These are phyloP conservation scores for Pterocarpus santalinus DNA, from an alignment of 306 rosid genomes.

Conservation along the genomic window DNA sequence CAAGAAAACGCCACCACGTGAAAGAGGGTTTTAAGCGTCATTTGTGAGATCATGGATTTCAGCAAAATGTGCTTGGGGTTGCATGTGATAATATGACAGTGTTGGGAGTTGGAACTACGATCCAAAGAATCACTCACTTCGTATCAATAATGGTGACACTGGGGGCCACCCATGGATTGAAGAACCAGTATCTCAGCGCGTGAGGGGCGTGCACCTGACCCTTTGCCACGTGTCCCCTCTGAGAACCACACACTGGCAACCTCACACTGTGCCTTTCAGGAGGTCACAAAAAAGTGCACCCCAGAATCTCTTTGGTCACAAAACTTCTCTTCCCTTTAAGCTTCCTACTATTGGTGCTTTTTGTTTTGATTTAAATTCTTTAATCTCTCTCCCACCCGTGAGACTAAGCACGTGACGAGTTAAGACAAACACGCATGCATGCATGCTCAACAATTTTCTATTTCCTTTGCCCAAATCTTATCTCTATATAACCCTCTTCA, in stretches of 20 bases:
- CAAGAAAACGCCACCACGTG: slow-evolving; percentile 60
- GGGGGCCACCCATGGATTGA: background rate
- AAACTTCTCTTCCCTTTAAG: background rate
- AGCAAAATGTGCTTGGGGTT: background rate
- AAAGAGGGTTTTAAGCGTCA: slow-evolving; percentile 37
- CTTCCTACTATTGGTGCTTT: background rate
- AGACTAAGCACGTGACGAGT: slow-evolving; percentile 62
- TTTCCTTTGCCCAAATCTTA: slow-evolving; percentile 24
- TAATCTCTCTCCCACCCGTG: slow-evolving; percentile 47
- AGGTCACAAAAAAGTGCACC: slow-evolving; percentile 28
- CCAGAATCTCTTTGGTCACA: slow-evolving; percentile 19
- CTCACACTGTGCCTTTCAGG: background rate
- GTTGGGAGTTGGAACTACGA: slow-evolving; percentile 39
- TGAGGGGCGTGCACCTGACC: background rate
- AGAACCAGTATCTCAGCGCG: slow-evolving; percentile 26
- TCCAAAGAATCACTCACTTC: background rate
- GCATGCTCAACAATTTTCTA: slow-evolving; percentile 18
- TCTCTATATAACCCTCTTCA: slow-evolving; percentile 38
- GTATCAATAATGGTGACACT: background rate
- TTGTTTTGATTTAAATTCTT: slow-evolving; percentile 17
- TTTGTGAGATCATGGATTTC: background rate
- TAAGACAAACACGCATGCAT: slow-evolving; percentile 48
- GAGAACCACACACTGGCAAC: slow-evolving; percentile 39
- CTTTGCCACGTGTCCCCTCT: slow-evolving; percentile 50
- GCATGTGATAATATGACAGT: slow-evolving; percentile 51